Evolutionary conservation across 352 stramenopile species (phyloP), one percentile per base, ranked within the genome.

Genomic region (Pythium coloratum): DNA sequence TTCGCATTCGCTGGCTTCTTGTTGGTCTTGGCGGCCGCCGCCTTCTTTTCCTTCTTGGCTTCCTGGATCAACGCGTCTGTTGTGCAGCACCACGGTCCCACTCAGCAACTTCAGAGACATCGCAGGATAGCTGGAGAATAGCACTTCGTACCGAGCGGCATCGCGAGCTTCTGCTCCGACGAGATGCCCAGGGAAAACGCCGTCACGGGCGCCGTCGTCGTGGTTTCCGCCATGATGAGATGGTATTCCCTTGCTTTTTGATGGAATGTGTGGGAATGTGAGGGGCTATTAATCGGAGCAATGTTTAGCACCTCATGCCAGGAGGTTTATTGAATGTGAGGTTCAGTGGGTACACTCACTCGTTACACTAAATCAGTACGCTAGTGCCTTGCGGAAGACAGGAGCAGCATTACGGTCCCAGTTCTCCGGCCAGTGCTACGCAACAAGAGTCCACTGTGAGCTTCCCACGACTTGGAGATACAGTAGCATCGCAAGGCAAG

Each of bases 351-450:
- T 24, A 24, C 20, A 24, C 16, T 44, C 33, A 12, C 20, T 10
- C 1, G 46, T 3, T 53, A 8, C 71, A 75, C 51, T 55, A 64
- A 40, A 66, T 12, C 30, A 38, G 26, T 72, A 68, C 55, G 47
- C 55, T 6, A 92, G 76, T 28, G 81, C 73, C 56, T 82, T 77
- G 12, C 76, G 76, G 68, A 94, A 94, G 5, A 91, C 60, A 6
- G 86, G 83, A 4, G 76, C 75, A 3, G 84, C 86, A 32, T 84
- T 71, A 49, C 80, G 79, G 14, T 71, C 77, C 86, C 86, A 94
- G 69, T 91, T 90, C 60, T 91, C 80, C 2, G 84, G 84, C 86
- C 84, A 92, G 49, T 92, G 86, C 86, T 91, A 36, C 12, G 34
- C n/a, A 54, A 51, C 13, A 40, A 32, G 9, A 46, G 36, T 24